These are phyloP conservation scores for Gloeostereum incarnatum DNA, from an alignment of 768 basidiomycete species.

Conservation along the genomic window DNA sequence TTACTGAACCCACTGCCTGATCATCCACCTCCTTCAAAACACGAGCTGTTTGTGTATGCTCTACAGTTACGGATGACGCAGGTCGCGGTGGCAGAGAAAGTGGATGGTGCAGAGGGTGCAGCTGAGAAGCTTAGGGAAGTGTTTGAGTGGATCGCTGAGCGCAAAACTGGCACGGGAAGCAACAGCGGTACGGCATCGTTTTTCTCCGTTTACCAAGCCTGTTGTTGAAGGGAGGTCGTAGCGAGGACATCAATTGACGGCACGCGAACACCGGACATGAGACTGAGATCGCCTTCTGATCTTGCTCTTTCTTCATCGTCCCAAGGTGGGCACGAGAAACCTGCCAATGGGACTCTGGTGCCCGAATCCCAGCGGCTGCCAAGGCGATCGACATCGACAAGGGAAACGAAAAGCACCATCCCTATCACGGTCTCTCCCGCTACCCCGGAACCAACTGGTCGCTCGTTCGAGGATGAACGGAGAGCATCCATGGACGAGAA, in stretches of 20 bases:
- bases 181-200: constrained; percentile 8
- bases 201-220: neutral
- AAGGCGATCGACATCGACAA: constrained; percentile 2
- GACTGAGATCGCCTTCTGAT: constrained; percentile 19
- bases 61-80: constrained; percentile 85
- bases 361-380: neutral
- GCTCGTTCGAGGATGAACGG: constrained; percentile 8
- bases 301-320: constrained; percentile 12
- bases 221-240: too few species aligned
- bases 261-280: constrained; percentile 15
- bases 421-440: constrained; percentile 58
- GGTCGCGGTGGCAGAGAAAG: constrained; percentile 69
- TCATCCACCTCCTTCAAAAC: constrained; percentile 37
- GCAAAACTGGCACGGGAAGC: constrained; percentile 20
- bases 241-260: constrained; percentile 19
- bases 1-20: constrained; percentile 39
- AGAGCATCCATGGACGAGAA: constrained; percentile 26
- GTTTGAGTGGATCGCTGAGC: constrained; percentile 78
- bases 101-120: constrained; percentile 81
- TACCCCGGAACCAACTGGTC: constrained; percentile 32
- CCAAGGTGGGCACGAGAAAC: constrained; percentile 4
- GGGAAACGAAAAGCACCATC: constrained; percentile 16
- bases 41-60: constrained; percentile 65
- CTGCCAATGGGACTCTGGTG: neutral
- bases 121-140: constrained; percentile 75